phyloP scores from a whole-genome alignment of 805 yeast species.

The Metschnikowia amazonensis region DNA sequence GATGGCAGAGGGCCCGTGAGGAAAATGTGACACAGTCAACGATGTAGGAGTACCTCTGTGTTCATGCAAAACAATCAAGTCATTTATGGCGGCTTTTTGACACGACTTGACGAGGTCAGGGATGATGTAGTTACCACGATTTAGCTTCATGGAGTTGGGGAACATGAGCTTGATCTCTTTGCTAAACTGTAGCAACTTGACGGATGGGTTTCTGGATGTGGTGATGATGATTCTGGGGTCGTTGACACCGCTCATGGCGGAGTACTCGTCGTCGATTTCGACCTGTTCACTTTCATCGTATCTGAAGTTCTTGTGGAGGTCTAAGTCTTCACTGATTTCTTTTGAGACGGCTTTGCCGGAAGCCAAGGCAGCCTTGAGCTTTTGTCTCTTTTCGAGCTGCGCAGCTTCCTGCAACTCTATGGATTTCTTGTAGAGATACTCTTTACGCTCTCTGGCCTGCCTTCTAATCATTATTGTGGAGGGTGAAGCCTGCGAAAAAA shows the following conservation, averaged over 20 bases:
- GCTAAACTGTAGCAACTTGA: constrained; percentile 82
- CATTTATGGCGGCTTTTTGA: constrained; percentile 75
- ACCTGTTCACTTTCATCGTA: constrained; percentile 77
- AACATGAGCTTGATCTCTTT: constrained; percentile 87
- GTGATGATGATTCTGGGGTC: constrained; percentile 93
- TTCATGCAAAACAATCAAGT: constrained; percentile 83
- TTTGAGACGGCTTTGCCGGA: constrained; percentile 86
- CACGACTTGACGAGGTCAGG: constrained; percentile 83
- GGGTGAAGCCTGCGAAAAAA: not conserved
- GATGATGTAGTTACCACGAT: constrained; percentile 89
- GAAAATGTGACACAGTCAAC: constrained; percentile 87
- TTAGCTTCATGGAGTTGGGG: constrained; percentile 83
- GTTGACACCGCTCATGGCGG: constrained; percentile 76
- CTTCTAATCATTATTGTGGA: constrained; percentile 59
- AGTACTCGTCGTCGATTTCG: constrained; percentile 87
- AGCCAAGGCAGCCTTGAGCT: constrained; percentile 82
- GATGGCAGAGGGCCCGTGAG: constrained; percentile 95
- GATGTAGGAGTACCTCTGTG: constrained; percentile 98
- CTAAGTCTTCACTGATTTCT: constrained; percentile 83
- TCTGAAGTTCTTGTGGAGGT: constrained; percentile 74
- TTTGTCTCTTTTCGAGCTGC: constrained; percentile 80
- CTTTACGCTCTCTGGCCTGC: constrained; percentile 96
- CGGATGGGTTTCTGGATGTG: constrained; percentile 87
- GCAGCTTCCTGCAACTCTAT: constrained; percentile 87
- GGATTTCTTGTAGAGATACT: constrained; percentile 84